Conservation (phyloP, 352 stramenopile genomes). For the Discostella stelligera region DNA sequence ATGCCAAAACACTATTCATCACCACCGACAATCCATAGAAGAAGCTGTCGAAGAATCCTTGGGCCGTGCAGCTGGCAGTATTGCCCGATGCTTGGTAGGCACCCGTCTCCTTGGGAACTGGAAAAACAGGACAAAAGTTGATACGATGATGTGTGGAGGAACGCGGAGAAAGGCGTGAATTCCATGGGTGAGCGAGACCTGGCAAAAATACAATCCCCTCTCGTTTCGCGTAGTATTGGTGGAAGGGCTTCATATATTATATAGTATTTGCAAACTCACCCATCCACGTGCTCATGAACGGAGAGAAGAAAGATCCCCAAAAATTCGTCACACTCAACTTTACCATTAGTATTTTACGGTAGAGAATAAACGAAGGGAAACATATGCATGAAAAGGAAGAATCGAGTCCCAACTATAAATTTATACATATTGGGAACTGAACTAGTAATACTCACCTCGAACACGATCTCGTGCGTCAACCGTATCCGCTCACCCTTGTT, state of each 20-base stretch:
- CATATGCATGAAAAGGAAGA: not conserved
- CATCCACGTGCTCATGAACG: slow-evolving; percentile 43
- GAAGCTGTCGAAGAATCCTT: slow-evolving; percentile 34
- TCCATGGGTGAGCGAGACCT: too few relatives aligned
- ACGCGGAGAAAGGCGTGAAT: too few relatives aligned
- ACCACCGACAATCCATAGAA: slow-evolving; percentile 28
- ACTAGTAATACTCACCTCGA: slow-evolving; percentile 29
- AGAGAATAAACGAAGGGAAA: not conserved
- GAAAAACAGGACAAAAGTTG: too few relatives aligned
- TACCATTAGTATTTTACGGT: not conserved
- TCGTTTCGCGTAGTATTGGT: too few relatives aligned
- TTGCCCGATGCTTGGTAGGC: slow-evolving; percentile 22
- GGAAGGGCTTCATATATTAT: too few relatives aligned
- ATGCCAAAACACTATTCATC: slow-evolving; percentile 24
- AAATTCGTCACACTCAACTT: slow-evolving; percentile 26
- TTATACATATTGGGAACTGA: too few relatives aligned
- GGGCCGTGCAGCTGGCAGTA: slow-evolving; percentile 23
- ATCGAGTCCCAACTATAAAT: too few relatives aligned
- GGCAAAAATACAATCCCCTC: too few relatives aligned
- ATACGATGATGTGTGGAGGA: too few relatives aligned
- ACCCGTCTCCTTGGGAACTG: slow-evolving; percentile 20
- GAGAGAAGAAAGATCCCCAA: slow-evolving; percentile 29
- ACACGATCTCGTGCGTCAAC: slow-evolving; percentile 25
- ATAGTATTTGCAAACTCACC: not conserved
- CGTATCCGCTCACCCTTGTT: slow-evolving; percentile 22